Evolutionary conservation across 257 asterid genomes (phyloP).

Genomic region (Echites panduratus): DNA sequence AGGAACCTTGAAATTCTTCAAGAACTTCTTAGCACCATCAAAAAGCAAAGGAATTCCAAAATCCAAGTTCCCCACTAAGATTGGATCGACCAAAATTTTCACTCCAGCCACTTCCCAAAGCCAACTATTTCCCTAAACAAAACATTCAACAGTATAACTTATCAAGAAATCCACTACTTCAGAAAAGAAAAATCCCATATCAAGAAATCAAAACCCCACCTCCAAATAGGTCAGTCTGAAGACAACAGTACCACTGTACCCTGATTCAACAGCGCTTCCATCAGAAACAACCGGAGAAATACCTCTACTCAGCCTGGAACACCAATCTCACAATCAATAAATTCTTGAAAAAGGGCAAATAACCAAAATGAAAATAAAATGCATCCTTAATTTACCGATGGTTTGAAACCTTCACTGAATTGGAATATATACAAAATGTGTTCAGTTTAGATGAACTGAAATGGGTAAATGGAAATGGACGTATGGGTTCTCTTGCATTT

Average conservation of each 20-base stretch:
- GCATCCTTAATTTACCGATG: constrained; percentile 29
- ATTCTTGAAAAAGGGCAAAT: not conserved
- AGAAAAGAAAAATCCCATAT: not conserved
- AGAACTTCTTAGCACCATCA: constrained; percentile 82
- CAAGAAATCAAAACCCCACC: constrained; percentile 45
- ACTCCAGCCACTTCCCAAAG: constrained; percentile 89
- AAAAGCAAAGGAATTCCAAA: constrained; percentile 92
- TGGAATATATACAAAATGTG: constrained; percentile 26
- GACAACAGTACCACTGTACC: constrained; percentile 39
- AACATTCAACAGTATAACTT: constrained; percentile 10
- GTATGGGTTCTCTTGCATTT: constrained; percentile 22
- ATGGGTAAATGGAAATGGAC: constrained; percentile 29
- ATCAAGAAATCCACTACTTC: not conserved
- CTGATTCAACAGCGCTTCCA: constrained; percentile 36
- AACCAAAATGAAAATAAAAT: not conserved
- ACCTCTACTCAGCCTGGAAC: constrained; percentile 36
- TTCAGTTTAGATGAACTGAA: constrained; percentile 20
- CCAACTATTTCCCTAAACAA: constrained; percentile 82
- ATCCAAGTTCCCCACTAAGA: constrained; percentile 92
- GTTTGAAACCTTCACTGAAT: constrained; percentile 36
- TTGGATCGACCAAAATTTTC: constrained; percentile 84
- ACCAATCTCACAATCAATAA: constrained; percentile 4
- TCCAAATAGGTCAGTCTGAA: constrained; percentile 88
- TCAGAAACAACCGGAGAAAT: constrained; percentile 59
- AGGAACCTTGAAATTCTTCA: constrained; percentile 64